Evolutionary conservation across 345 rosid species (phyloP).

Genomic region (Ailanthus altissimus): DNA sequence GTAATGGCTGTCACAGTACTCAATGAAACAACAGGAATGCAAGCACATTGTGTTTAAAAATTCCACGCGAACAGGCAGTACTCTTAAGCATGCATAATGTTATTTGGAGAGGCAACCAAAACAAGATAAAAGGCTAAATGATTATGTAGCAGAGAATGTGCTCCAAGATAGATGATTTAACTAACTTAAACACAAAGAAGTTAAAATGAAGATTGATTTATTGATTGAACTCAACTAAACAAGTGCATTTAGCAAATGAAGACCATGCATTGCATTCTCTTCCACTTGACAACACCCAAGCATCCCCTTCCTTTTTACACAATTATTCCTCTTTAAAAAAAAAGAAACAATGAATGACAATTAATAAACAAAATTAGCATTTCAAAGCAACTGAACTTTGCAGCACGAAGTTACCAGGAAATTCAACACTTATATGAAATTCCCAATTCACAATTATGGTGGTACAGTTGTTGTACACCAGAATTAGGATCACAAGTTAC

Average conservation of each 20-base stretch:
- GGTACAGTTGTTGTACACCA: conserved; percentile 20
- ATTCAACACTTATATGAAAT: conserved; percentile 28
- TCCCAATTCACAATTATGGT: conserved; percentile 31
- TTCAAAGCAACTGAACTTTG: conserved; percentile 32
- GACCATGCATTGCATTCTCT: conserved; percentile 29
- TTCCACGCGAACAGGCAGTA: not conserved
- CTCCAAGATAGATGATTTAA: not conserved
- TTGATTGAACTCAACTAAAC: conserved; percentile 12
- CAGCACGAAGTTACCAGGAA: conserved; percentile 27
- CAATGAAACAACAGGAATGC: not conserved
- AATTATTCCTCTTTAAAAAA: conserved; percentile 39
- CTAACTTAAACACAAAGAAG: not conserved
- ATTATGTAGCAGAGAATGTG: not conserved
- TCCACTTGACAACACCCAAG: conserved; percentile 21
- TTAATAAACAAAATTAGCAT: conserved; percentile 35
- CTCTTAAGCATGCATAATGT: not conserved
- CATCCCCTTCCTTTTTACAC: conserved; percentile 32
- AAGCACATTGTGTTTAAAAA: not conserved
- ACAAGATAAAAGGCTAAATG: not conserved
- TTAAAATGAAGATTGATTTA: conserved; percentile 18
- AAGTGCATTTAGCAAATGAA: conserved; percentile 16
- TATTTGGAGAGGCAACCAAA: too few species aligned
- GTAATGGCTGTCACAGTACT: not conserved
- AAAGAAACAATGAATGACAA: conserved; percentile 26
- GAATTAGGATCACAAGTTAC: conserved; percentile 28